A percentile compares a stretch with the other conserved stretches of the same genome.
Evolutionary conservation across 75 land plant genomes (phyloP).

Genomic region (Adiantum capillusveneris): DNA sequence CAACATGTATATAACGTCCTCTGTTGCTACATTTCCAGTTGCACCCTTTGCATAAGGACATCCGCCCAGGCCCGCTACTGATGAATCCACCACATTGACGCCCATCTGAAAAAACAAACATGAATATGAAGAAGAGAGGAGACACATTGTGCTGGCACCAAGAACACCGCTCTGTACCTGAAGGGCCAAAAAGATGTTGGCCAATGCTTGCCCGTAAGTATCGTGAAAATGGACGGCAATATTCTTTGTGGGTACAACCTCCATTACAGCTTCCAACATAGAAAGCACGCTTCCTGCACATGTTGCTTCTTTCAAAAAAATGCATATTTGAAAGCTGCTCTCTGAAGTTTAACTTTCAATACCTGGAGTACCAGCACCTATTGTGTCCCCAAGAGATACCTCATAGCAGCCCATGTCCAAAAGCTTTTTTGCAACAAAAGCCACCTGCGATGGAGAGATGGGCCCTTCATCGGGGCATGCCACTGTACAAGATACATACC

Average conservation of each 20-base stretch:
- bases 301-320: neutral
- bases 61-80: conserved; percentile 93
- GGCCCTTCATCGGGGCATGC: conserved; percentile 93
- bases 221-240: conserved; percentile 99
- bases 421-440: conserved; percentile 78
- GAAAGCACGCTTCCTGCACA: conserved; percentile 72
- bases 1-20: conserved; percentile 90
- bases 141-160: too few relatives aligned
- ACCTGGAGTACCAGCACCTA: conserved; percentile 98
- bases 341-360: too few relatives aligned
- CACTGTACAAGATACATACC: conserved; percentile 90
- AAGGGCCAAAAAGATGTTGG: conserved; percentile 79
- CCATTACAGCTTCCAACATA: conserved; percentile 95
- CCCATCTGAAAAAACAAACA: too few relatives aligned
- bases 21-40: conserved; percentile 95
- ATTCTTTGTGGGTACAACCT: conserved; percentile 72
- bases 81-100: conserved; percentile 68
- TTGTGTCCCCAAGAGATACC: conserved; percentile 98
- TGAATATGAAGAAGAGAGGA: too few relatives aligned
- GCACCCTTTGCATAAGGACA: conserved; percentile 99
- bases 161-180: conserved; percentile 54
- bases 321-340: neutral
- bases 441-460: conserved; percentile 66
- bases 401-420: conserved; percentile 95
- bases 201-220: conserved; percentile 92